These are phyloP conservation scores for Chenopodium suecicum DNA, from an alignment of 148 eudicot genomes.

Conservation along the genomic window DNA sequence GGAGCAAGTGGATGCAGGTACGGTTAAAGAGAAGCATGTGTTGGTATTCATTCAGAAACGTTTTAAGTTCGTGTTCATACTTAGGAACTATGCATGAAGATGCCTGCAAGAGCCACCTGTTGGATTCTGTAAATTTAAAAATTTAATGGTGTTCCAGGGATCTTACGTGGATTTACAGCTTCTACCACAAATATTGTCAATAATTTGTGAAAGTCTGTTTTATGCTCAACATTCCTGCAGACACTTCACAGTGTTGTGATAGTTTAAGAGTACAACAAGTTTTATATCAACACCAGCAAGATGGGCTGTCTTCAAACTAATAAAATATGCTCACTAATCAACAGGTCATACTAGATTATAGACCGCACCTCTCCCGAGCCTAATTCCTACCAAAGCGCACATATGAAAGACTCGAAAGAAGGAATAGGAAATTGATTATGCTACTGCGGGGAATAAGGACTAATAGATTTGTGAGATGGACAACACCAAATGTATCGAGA, in stretches of 20 bases:
- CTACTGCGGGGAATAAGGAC: neutral
- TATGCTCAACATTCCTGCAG: too few species aligned
- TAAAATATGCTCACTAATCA: too few species aligned
- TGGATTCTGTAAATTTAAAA: neutral
- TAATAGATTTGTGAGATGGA: neutral
- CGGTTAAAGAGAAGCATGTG: neutral
- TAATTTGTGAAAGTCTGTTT: too few species aligned
- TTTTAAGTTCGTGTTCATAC: neutral
- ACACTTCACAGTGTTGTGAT: too few species aligned
- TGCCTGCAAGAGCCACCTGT: neutral
- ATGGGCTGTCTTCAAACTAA: too few species aligned
- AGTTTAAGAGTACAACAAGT: too few species aligned
- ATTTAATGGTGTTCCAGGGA: neutral
- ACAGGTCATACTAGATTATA: too few species aligned
- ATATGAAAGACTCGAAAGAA: neutral
- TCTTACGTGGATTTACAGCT: too few species aligned
- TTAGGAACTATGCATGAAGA: neutral
- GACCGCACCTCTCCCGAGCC: neutral
- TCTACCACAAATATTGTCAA: too few species aligned
- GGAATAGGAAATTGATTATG: neutral
- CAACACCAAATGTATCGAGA: neutral
- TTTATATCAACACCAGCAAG: too few species aligned
- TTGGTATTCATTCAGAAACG: neutral
- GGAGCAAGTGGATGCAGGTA: neutral
- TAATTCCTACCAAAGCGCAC: neutral